phyloP scores from a whole-genome alignment of 306 rosid genomes.

The Vigna reflexopilosa region DNA sequence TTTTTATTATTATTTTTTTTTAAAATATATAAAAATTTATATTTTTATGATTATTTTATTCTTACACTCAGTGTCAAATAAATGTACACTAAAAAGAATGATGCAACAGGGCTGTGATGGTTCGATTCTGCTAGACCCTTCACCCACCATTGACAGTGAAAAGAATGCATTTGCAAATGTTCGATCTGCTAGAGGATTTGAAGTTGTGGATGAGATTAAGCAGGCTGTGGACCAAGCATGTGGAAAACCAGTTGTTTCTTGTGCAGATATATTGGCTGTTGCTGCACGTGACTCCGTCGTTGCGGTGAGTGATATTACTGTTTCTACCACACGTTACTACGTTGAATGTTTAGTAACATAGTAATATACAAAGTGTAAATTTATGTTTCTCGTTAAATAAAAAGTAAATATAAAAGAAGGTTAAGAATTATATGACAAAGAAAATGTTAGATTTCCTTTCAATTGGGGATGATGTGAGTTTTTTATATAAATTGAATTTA shows the following conservation, averaged over 20 bases:
- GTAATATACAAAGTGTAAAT: too few species aligned
- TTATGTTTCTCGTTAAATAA: too few species aligned
- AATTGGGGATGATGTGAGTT: too few species aligned
- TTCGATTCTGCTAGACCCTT: slow-evolving; percentile 51
- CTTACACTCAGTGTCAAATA: too few species aligned
- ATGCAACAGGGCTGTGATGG: slow-evolving; percentile 58
- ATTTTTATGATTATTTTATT: too few species aligned
- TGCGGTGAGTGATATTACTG: slow-evolving; percentile 30
- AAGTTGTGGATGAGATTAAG: slow-evolving; percentile 57
- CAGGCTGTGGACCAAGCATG: slow-evolving; percentile 48
- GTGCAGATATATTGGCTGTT: slow-evolving; percentile 57
- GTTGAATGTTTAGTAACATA: background rate
- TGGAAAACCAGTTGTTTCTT: slow-evolving; percentile 53
- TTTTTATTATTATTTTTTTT: too few species aligned
- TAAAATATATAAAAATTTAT: too few species aligned
- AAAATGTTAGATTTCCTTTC: too few species aligned
- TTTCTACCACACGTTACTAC: background rate
- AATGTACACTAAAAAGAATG: too few species aligned
- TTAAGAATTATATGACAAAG: too few species aligned
- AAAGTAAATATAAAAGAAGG: too few species aligned
- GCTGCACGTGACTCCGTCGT: slow-evolving; percentile 56
- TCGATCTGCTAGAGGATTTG: slow-evolving; percentile 48
- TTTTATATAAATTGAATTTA: too few species aligned
- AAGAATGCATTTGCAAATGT: slow-evolving; percentile 39
- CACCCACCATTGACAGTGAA: slow-evolving; percentile 52